Evolutionary conservation across 1,284 basidiomycete species (phyloP), one percentile per base, ranked within the genome.

Genomic region (Cutaneotrichosporon sp.): DNA sequence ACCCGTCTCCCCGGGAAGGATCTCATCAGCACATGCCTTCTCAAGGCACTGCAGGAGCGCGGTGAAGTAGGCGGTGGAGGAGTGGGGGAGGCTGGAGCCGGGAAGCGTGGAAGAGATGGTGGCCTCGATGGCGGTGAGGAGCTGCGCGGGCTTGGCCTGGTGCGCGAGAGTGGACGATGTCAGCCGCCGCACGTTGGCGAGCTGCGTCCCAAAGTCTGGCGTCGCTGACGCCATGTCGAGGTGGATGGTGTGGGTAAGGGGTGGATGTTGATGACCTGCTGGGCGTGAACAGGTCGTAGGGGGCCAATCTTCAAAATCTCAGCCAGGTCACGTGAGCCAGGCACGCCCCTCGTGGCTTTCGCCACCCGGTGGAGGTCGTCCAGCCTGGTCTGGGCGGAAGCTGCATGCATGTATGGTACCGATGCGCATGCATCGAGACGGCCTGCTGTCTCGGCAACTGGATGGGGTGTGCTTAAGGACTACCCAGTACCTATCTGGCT

Each of bases 141-240:
- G 86, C 58, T 87, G 88, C 16, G 97, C 97, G 3, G 94, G 93
- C 56, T 90, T 86, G 74, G 92, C 91, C 80, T 98, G 94, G 74
- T 97, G 92, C 1, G 88, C 78, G 22, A 95, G 84, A 29, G 86
- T 85, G 0, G 94, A 95, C 25, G 86, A 85, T 2, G 87, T 88
- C 72, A 97, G 92, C 16, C 89, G 88, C 60, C 95, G 84, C 68
- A 99, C 92, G 82, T 97, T 98, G 64, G 86, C 82, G 54, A 97
- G 83, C 25, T 87, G 85, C 18, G 69, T 72, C 36, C 69, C 70
- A 55, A 80, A 74, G 10, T 63, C 65, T 29, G 51, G 60, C 51
- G 65, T 45, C 24, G 65, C 66, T 56, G 58, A 55, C 34, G 72
- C 64, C 65, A 64, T 65, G 42, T 33, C 43, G 31, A 10, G 27